Base-by-base conservation (phyloP, 2,329 filamentous ascomycete species). In the Aspergillus ochraceus region DNA sequence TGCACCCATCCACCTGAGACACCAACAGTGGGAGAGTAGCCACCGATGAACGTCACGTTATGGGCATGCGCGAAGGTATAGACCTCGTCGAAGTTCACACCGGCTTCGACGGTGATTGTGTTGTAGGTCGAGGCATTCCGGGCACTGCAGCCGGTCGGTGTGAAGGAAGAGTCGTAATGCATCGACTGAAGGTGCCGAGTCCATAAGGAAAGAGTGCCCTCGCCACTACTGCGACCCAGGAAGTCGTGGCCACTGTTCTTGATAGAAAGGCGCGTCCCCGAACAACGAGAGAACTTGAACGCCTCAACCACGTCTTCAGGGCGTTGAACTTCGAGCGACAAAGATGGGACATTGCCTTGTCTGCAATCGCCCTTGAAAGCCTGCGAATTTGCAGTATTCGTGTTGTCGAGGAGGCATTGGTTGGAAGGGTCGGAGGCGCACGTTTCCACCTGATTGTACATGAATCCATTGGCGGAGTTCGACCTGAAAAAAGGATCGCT, bases 181-280 rank as follows among this genome's bases (percentile, higher is more conserved):
- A 76, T 71, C 17, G 62, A 47, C 61, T 79, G 76, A n/a, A 80
- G 66, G 59, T 77, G 68, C 57, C 79, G 73, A 22, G 73, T 79
- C 78, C 77, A 79, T 3, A 80, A 60, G 4, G 70, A 66, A 4
- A 81, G 68, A 2, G 72, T 67, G 2, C 76, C 74, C 0, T 66
- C 65, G 1, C 77, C 79, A 3, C 70, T 71, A 4, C 71, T 75
- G 49, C 74, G 74, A 4, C 80, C 79, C 1, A 76, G 71, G 52
- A 77, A 77, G 57, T 86, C 83, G 66, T 87, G 84, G 2, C 84
- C 84, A 0, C 84, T 86, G 64, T 86, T 86, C 60, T 81, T 79
- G 60, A 87, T 79, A 30, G 77, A 71, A 2, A 81, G 67, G 3
- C 79, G 75, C 50, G 82, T 69, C 19, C 60, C 58, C 2, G 58